Evolutionary conservation across 768 basidiomycete genomes (phyloP).

Genomic region (Suillus subalutaceus): DNA sequence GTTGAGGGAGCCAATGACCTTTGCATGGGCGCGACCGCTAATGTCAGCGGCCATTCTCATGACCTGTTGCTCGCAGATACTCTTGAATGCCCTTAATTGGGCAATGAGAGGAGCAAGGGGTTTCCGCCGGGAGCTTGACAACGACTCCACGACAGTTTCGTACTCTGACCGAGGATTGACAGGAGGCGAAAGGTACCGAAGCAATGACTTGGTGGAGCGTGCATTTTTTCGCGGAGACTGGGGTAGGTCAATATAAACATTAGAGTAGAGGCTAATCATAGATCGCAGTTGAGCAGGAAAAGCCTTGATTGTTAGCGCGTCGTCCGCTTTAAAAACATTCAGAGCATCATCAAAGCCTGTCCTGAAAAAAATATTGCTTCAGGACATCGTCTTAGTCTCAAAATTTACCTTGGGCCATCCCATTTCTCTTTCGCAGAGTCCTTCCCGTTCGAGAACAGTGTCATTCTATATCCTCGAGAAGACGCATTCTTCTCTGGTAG

Average conservation of each 20-base stretch:
- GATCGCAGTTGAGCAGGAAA: slow-evolving; percentile 64
- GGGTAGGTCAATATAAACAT: slow-evolving; percentile 57
- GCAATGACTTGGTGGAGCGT: slow-evolving; percentile 52
- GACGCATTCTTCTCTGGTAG: slow-evolving; percentile 67
- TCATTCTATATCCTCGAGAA: slow-evolving; percentile 82
- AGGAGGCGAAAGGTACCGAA: slow-evolving; percentile 49
- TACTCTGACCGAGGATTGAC: slow-evolving; percentile 43
- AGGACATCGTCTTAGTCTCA: background rate
- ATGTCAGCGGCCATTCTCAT: slow-evolving; percentile 89
- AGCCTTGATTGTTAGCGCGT: slow-evolving; percentile 57
- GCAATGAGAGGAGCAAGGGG: slow-evolving; percentile 73
- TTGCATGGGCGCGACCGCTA: slow-evolving; percentile 82
- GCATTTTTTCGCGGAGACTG: slow-evolving; percentile 30
- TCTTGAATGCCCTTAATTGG: slow-evolving; percentile 77
- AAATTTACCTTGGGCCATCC: slow-evolving; percentile 78
- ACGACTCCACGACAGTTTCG: slow-evolving; percentile 56
- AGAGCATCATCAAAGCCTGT: slow-evolving; percentile 70
- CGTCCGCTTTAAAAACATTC: slow-evolving; percentile 76
- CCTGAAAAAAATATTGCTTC: slow-evolving; percentile 34
- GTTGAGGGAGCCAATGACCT: slow-evolving; percentile 48
- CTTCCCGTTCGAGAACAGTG: slow-evolving; percentile 78
- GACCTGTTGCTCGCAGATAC: slow-evolving; percentile 68
- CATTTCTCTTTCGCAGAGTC: slow-evolving; percentile 82
- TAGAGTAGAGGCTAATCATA: slow-evolving; percentile 48
- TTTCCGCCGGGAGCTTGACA: slow-evolving; percentile 48